Percentiles rank a stretch among this genome's conserved stretches.
These are phyloP conservation scores for Syncephalastrum sp. DNA, from an alignment of 371 early-diverging fungal genomes.

Conservation along the genomic window DNA sequence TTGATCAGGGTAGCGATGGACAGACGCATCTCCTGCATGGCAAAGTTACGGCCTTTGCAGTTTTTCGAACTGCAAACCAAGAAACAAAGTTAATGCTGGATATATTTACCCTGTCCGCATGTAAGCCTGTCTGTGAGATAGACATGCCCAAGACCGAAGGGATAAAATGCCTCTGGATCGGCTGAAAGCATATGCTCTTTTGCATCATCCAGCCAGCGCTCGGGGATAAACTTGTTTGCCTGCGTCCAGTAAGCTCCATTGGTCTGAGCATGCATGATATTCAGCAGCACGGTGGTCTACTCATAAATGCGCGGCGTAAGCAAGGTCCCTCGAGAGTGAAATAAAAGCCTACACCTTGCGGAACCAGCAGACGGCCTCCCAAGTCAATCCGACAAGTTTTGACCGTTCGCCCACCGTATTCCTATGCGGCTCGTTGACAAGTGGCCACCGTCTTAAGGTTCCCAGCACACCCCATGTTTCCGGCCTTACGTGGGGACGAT, in stretches of 20 bases:
- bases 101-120: no score
- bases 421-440: no score
- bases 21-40: slow-evolving; percentile 49
- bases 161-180: slow-evolving; percentile 31
- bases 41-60: slow-evolving; percentile 53
- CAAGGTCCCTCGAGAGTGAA: background rate
- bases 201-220: slow-evolving; percentile 26
- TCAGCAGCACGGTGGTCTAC: slow-evolving; percentile 5
- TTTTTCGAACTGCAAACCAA: slow-evolving; percentile 30
- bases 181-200: background rate
- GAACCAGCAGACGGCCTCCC: slow-evolving; percentile 11
- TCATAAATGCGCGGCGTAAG: background rate
- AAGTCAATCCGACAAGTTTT: no score
- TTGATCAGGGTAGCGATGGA: slow-evolving; percentile 33
- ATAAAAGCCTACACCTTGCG: slow-evolving; percentile 18
- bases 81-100: background rate
- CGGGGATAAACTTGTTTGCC: slow-evolving; percentile 24
- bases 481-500: slow-evolving; percentile 31
- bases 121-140: no score
- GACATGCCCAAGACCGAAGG: slow-evolving; percentile 36
- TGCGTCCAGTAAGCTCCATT: slow-evolving; percentile 23
- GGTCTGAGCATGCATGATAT: slow-evolving; percentile 13
- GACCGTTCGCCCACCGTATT: no score
- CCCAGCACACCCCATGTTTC: no score
- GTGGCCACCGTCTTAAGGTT: no score